Evolutionary conservation across 768 basidiomycete species (phyloP).

Genomic region (Pisolithus albus): DNA sequence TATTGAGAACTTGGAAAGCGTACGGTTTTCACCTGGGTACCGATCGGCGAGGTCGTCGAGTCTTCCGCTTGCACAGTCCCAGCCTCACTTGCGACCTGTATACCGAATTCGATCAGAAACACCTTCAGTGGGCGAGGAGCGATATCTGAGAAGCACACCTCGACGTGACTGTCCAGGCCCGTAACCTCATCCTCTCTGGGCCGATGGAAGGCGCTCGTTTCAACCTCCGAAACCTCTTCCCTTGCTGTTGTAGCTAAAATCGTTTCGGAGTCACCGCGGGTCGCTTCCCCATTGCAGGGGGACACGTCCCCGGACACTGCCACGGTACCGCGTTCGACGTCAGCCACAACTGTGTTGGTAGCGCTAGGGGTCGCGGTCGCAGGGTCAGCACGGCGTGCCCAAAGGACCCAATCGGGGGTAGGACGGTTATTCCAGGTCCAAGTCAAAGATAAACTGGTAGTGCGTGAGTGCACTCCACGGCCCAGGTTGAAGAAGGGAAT

Average conservation of each 20-base stretch:
- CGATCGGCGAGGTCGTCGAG: background rate
- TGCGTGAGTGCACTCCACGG: slow-evolving; percentile 35
- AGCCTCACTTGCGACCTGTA: too few relatives aligned
- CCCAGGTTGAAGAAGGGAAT: slow-evolving; percentile 54
- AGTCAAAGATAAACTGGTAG: slow-evolving; percentile 37
- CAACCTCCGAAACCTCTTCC: too few relatives aligned
- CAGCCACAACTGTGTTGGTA: background rate
- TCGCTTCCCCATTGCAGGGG: background rate
- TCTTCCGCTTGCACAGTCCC: background rate
- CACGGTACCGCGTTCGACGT: background rate
- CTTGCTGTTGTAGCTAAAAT: too few relatives aligned
- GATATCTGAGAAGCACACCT: too few relatives aligned
- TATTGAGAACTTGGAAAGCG: slow-evolving; percentile 29
- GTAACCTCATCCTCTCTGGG: too few relatives aligned
- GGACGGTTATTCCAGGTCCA: slow-evolving; percentile 25
- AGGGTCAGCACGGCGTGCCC: slow-evolving; percentile 19
- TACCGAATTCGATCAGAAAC: too few relatives aligned
- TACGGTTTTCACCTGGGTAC: slow-evolving; percentile 12
- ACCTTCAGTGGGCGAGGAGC: too few relatives aligned
- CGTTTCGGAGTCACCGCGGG: too few relatives aligned
- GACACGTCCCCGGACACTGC: background rate
- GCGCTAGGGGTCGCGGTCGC: background rate
- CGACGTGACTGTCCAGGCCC: too few relatives aligned
- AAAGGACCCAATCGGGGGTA: slow-evolving; percentile 38
- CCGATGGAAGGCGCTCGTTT: too few relatives aligned